phyloP scores from a whole-genome alignment of 2,329 filamentous ascomycete species.

The Venturia aucupariae region DNA sequence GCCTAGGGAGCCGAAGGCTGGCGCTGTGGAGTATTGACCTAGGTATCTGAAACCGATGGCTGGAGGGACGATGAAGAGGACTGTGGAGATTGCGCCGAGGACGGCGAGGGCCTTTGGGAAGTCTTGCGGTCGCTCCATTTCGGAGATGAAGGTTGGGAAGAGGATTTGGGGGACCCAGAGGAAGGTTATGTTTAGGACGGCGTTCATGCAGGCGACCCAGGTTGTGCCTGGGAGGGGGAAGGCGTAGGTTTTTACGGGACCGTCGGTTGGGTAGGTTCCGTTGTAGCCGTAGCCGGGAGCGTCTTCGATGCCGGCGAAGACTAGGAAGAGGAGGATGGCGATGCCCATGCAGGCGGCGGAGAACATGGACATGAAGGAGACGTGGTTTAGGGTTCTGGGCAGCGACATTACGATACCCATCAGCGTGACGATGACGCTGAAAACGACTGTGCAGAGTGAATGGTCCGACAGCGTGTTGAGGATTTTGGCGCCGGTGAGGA shows the following conservation, averaged over 20 bases:
- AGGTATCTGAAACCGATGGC: conserved; percentile 41
- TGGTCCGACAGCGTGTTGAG: conserved; percentile 42
- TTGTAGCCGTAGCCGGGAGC: conserved; percentile 38
- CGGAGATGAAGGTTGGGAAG: conserved; percentile 43
- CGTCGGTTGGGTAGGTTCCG: conserved; percentile 36
- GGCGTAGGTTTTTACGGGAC: conserved; percentile 38
- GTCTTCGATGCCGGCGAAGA: conserved; percentile 39
- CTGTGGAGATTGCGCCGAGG: conserved; percentile 33
- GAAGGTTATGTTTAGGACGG: conserved; percentile 42
- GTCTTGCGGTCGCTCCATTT: conserved; percentile 42
- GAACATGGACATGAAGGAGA: conserved; percentile 44
- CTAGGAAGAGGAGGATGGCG: conserved; percentile 40
- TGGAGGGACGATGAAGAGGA: conserved; percentile 42
- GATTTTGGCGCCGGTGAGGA: conserved; percentile 41
- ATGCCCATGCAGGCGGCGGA: conserved; percentile 41
- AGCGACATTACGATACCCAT: conserved; percentile 40
- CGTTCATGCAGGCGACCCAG: conserved; percentile 41
- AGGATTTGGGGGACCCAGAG: conserved; percentile 43
- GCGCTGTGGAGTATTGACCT: conserved; percentile 41
- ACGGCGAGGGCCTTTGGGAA: conserved; percentile 43
- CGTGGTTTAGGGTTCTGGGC: conserved; percentile 37
- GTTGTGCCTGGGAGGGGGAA: conserved; percentile 39
- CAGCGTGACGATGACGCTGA: conserved; percentile 36
- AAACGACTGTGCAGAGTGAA: conserved; percentile 40
- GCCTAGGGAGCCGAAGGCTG: conserved; percentile 40